Evolutionary conservation across 1,284 basidiomycete species (phyloP), one percentile per base, ranked within the genome.

Genomic region (Crucibulum parvulum): DNA sequence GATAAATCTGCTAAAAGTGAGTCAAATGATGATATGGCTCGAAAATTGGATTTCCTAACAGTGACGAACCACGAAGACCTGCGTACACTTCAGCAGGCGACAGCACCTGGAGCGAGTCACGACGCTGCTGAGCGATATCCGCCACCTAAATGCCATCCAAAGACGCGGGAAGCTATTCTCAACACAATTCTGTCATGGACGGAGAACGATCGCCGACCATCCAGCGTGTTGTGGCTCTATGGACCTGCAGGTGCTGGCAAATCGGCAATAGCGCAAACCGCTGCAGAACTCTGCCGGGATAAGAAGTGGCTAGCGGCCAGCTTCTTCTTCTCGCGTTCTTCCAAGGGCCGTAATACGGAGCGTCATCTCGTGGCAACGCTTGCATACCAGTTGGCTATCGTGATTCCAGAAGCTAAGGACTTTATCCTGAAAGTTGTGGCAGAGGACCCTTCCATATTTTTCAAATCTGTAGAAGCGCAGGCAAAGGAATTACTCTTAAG

Each of bases 211-310:
- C 18, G n/a, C 8, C 55, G 47, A 1, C 6, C 36, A 37, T 37
- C 15, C 34, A 50, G 37, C 10, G n/a, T 67, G 38, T 45, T 64
- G 6, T 74, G 72, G 72, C 57, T 74, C 16, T 65, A 69, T 54
- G 69, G 69, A 10, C 63, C 65, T 7, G 64, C 69, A 9, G 66
- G 69, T 1, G 60, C 62, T 6, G 69, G 68, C 1, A 72, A 72
- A 48, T 66, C 70, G 5, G 66, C 69, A 8, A 64, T 72, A 15
- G 58, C 58, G 4, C 67, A 69, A 13, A 60, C 61, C 3, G 62
- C 70, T 24, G 66, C 68, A 1, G 65, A 68, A 38, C 46, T n/a
- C 5, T 62, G 59, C 46, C 38, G 47, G n/a, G 58, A 62, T 37
- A 45, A 24, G 39, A 48, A 39, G 3, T 34, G 36, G 3, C 61